Conservation (phyloP, 768 basidiomycete species). For the Pulveroboletus sp. region DNA sequence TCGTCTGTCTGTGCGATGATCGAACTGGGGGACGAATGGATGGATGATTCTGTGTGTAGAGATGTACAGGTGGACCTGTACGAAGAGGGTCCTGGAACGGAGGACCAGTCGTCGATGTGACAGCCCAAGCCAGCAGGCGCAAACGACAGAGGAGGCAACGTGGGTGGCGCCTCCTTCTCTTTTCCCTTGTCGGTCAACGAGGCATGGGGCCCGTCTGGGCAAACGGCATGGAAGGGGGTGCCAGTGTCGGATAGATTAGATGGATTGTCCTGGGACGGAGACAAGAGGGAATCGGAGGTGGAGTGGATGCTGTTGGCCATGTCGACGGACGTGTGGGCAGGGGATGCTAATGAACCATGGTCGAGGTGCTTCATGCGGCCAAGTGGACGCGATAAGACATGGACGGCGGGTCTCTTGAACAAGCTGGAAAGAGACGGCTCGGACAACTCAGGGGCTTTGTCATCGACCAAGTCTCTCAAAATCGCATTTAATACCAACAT, state of each 20-base stretch:
- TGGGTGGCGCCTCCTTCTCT: conserved; percentile 50
- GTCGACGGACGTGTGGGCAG: too few species aligned
- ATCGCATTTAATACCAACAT: conserved; percentile 16
- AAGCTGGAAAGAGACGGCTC: conserved; percentile 20
- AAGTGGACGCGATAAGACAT: conserved; percentile 18
- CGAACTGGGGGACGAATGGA: conserved; percentile 13
- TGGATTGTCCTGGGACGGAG: conserved; percentile 8
- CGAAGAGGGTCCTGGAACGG: conserved; percentile 33
- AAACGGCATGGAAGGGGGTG: conserved; percentile 8
- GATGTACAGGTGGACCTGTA: conserved; percentile 33
- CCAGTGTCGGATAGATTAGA: conserved; percentile 28
- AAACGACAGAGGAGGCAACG: conserved; percentile 65
- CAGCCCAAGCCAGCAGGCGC: conserved; percentile 51
- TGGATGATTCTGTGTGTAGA: conserved; percentile 36
- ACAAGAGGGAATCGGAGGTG: conserved; percentile 8
- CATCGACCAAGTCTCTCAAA: conserved; percentile 1
- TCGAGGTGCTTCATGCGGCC: conserved; percentile 37
- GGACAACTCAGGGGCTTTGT: conserved; percentile 19
- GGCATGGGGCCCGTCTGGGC: conserved; percentile 16
- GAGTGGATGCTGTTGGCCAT: background rate
- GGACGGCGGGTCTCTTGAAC: conserved; percentile 20
- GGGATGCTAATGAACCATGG: conserved; percentile 5
- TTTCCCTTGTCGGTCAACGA: conserved; percentile 50
- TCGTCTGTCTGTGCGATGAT: conserved; percentile 10
- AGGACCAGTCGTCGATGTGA: conserved; percentile 38